phyloP scores from a whole-genome alignment of 805 yeast genomes.

The Saccharomycopsis sp. region DNA sequence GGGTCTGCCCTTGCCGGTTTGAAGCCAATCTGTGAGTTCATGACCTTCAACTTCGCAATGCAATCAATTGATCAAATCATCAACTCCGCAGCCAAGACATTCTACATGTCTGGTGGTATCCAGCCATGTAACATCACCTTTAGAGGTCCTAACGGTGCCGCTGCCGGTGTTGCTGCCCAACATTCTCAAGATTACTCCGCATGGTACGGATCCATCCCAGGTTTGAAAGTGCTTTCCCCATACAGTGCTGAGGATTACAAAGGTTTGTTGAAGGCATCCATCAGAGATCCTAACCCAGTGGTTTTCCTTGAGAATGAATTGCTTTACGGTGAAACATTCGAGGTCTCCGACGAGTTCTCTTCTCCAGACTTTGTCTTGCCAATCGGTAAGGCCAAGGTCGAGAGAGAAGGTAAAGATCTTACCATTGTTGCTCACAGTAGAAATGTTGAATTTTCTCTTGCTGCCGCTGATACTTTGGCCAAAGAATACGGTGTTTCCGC shows the following conservation, averaged over 20 bases:
- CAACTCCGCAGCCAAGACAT: constrained; percentile 98
- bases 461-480: constrained; percentile 84
- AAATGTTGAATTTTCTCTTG: constrained; percentile 76
- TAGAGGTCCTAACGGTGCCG: constrained; percentile 99
- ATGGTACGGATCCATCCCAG: constrained; percentile 98
- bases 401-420: constrained; percentile 86
- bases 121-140: constrained; percentile 96
- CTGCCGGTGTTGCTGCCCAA: constrained; percentile 99
- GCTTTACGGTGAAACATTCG: constrained; percentile 86
- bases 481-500: constrained; percentile 82
- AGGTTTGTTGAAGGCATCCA: constrained; percentile 93
- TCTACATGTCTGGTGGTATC: constrained; percentile 98
- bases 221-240: constrained; percentile 94
- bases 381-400: constrained; percentile 92
- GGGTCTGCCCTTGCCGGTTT: constrained; percentile 96
- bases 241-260: constrained; percentile 93
- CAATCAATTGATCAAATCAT: constrained; percentile 98
- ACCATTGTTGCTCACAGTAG: constrained; percentile 88
- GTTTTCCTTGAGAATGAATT: constrained; percentile 94
- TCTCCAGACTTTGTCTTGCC: constrained; percentile 88
- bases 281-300: constrained; percentile 98
- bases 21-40: constrained; percentile 95
- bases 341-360: constrained; percentile 80
- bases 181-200: constrained; percentile 97
- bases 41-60: constrained; percentile 99